Evolutionary conservation across 441 rosid species (phyloP), one percentile per base, ranked within the genome.

Genomic region (Gossypium schwendimanii): DNA sequence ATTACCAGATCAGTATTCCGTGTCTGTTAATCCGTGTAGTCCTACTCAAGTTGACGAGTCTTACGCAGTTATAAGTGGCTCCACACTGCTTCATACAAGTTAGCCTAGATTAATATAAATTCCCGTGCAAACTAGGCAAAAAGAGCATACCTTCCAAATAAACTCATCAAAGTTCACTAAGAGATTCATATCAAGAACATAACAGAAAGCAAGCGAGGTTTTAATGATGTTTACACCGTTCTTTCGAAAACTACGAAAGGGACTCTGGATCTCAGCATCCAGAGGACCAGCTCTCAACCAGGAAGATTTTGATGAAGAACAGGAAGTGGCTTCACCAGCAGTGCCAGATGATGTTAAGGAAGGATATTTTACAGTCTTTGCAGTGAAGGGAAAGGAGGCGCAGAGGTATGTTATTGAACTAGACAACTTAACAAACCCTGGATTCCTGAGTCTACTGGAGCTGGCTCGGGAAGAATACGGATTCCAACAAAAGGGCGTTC

Each of bases 401-500:
- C 63, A 63, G 58, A 82, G 77, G 64, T 80, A 80, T 57, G 39
- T 77, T 26, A 50, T 85, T 53, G 73, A 71, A 54, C 50, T 83
- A 63, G 72, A 73, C 11, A 68, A 69, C 52, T 71, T 85, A 15
- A 72, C 52, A 31, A 62, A 81, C 63, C 85, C 80, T 8, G 78
- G 53, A 33, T 83, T 83, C 71, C 15, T 73, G 17, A 73, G 71
- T 63, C 61, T 81, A 71, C 64, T 83, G 18, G 72, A 78, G 70
- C 76, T 20, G 58, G 88, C 80, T 2, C 75, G 59, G 61, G 83
- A 80, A 41, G 88, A 83, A 75, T 81, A 72, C n/a, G 83, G 84
- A 17, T 78, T 78, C 65, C 50, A 75, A 7, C 83, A 81, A 39
- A 69, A 59, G 14, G 82, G 85, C n/a, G 83, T 58, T 52, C 84